phyloP scores from a whole-genome alignment of 176 grass and related monocot genomes.

The Themeda triandra region DNA sequence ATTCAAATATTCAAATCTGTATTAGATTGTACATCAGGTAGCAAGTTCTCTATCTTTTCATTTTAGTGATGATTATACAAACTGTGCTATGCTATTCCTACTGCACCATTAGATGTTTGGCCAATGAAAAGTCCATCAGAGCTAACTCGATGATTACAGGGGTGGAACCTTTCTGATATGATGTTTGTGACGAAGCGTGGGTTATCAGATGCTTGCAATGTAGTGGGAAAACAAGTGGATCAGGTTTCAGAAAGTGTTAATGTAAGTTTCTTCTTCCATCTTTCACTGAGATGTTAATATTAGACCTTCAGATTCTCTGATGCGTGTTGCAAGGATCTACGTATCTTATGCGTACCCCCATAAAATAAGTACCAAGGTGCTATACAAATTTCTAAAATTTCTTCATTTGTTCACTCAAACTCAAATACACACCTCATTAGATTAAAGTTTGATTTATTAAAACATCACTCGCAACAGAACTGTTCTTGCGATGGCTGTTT shows the following conservation, averaged over 20 bases:
- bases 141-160: slow-evolving; percentile 44
- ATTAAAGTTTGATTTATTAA: neutral
- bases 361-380: neutral
- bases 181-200: slow-evolving; percentile 93
- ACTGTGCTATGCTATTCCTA: neutral
- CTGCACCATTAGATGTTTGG: slow-evolving; percentile 18
- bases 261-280: slow-evolving; percentile 52
- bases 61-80: slow-evolving; percentile 7
- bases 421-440: neutral
- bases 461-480: neutral
- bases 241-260: slow-evolving; percentile 77
- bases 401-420: neutral
- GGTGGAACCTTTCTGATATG: slow-evolving; percentile 92
- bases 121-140: slow-evolving; percentile 11
- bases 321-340: neutral
- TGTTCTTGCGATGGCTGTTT: neutral
- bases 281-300: neutral
- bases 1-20: neutral
- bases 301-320: neutral
- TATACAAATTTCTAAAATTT: neutral
- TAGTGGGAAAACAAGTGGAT: slow-evolving; percentile 77
- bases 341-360: neutral
- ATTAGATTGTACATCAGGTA: neutral
- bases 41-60: neutral
- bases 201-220: slow-evolving; percentile 68